Base-by-base conservation (phyloP, 2,329 filamentous ascomycete species). In the Ophiognomonia clavigignenti-juglandacearum region DNA sequence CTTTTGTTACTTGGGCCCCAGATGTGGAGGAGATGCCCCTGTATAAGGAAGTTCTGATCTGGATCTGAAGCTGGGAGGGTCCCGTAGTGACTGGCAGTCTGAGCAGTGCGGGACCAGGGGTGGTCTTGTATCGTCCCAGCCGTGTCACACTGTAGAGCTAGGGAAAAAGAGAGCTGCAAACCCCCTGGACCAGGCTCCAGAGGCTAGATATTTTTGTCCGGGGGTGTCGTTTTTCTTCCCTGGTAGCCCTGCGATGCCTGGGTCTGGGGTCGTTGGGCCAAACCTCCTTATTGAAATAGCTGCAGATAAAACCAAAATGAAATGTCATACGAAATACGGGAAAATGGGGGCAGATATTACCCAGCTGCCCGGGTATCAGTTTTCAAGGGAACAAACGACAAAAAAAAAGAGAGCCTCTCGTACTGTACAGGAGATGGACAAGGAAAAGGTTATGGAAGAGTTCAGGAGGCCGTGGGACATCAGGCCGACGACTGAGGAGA, bases 111-210 rank as follows among this genome's bases (percentile, higher is more conserved):
- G 46, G 50, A 46, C 50, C 50, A 41, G 46, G 18, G 50, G 45
- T 49, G 46, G 46, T 52, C 50, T 49, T 52, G 46, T 52, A 52
- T 43, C 45, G 26, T 39, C 16, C 24, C 42, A 49, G 46, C 50
- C 40, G 42, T 49, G 50, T 52, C 43, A 42, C 46, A 49, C 50
- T 32, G 46, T n/a, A 22, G 38, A 41, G 27, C 43, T 45, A 31
- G 41, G 45, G 35, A n/a, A n/a, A n/a, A n/a, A n/a, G n/a, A n/a
- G 40, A 40, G 50, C 50, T 52, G 50, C 46, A 49, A 52, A 48
- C 42, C 39, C 35, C 20, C 14, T 34, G 16, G 39, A 37, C 46
- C 40, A 45, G 46, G 45, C 26, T 45, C 36, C 27, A 49, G 43
- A 45, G 42, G n/a, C 42, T 34, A 36, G 50, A 39, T 49, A 46